Evolutionary conservation across 495 filamentous ascomycete species (phyloP), one percentile per base, ranked within the genome.

Genomic region (Hypoxylon perforatum): DNA sequence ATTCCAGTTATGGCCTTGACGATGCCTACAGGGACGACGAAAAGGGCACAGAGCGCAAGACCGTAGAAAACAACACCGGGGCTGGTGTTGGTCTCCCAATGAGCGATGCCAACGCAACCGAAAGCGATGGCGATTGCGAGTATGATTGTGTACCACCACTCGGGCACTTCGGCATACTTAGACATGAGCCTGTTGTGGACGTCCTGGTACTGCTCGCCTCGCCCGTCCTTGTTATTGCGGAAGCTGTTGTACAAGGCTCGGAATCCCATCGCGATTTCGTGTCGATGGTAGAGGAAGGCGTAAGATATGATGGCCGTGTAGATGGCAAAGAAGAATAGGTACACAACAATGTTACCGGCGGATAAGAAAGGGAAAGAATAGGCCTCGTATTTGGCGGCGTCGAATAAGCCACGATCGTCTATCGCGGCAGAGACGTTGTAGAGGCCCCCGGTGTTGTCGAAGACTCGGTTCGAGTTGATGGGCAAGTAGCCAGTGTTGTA

Each of bases 291-390:
- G 1, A 81, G 75, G 2, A 57, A 49, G 25, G 69, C 76, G 48
- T 79, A 79, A 10, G 75, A 71, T 3, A 81, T 60, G 12, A 75
- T 75, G 23, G 78, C 71, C 28, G 79, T 61, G 59, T 81, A 81
- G 18, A 75, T 55, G 64, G 69, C 76, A 18, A 82, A 82, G 65
- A 76, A 82, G 61, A 76, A 71, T 17, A 75, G 60, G 70, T 81
- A 82, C 9, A 75, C 59, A 3, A 61, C 48, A 4, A 77, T 44
- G 62, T 75, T 77, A 18, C 57, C 70, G 4, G 80, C 76, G 3
- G 76, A 54, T 1, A 80, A 62, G 64, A 76, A 81, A 1, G 77
- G 71, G n/a, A 77, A 73, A n/a, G 77, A 79, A 50, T 81, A 81
- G 0, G 61, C 56, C 35, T 69, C 51, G 61, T 81, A 81, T 49